Evolutionary conservation across 169 alveolate genomes (phyloP), one percentile per base, ranked within the genome.

Genomic region (Eimeria maxima): DNA sequence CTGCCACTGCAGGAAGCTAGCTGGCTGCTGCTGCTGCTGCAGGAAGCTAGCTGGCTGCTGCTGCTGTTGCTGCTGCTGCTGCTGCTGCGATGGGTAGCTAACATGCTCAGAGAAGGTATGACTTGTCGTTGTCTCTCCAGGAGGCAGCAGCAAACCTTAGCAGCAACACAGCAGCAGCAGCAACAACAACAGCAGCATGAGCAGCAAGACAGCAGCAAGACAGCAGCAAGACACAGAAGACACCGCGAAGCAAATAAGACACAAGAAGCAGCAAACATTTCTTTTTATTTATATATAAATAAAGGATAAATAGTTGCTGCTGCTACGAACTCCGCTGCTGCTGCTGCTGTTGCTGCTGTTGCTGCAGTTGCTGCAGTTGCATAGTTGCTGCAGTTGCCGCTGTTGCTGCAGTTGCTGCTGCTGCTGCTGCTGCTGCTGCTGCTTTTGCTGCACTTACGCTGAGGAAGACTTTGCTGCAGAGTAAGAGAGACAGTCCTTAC

Each of bases 341-440:
- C 74, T 65, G 18, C 74, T 65, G 74, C 74, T 65, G 74, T n/a
- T 65, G 20, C 74, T 65, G 74, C 74, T 14, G 74, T n/a, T 65
- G 24, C 38, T 65, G 20, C 74, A 10, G 74, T n/a, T 65, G 74
- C 74, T n/a, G n/a, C n/a, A n/a, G n/a, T n/a, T n/a, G n/a, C n/a
- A n/a, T n/a, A n/a, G n/a, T n/a, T n/a, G n/a, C n/a, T n/a, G n/a
- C n/a, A n/a, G n/a, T n/a, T n/a, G n/a, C n/a, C n/a, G n/a, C n/a
- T n/a, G n/a, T n/a, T 65, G 74, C 74, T 65, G 74, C 20, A 10
- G 74, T n/a, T 65, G 20, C 10, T n/a, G 74, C 74, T 65, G 74
- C 74, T 65, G 74, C 74, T 65, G 74, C 74, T 8, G 74, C 74
- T 8, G 74, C 74, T 65, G 74, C 74, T 65, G 74, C 74, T 65